A percentile compares a stretch with the other conserved stretches of the same genome.
These are phyloP conservation scores for Babesia ovata DNA, from an alignment of 169 alveolate genomes.

Conservation along the genomic window DNA sequence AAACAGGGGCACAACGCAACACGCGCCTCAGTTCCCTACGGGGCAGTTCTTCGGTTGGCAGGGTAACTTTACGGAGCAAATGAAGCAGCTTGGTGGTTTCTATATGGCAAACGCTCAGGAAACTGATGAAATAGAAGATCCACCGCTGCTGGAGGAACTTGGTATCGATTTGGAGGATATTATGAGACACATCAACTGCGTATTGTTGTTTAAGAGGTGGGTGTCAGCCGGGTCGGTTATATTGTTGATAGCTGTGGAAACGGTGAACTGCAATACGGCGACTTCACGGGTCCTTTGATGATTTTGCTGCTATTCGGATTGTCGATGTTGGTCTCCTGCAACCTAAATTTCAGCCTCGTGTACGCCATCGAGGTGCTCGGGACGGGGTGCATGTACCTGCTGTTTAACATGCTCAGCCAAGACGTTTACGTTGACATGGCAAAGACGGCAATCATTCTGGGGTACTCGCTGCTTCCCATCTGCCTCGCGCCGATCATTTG, in stretches of 20 bases:
- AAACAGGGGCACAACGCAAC: neutral
- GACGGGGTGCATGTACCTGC: conserved; percentile 34
- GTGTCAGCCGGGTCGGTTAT: neutral
- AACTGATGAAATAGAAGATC: conserved; percentile 46
- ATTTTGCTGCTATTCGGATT: conserved; percentile 38
- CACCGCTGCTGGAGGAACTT: conserved; percentile 65
- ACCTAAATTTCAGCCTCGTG: conserved; percentile 47
- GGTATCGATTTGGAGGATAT: conserved; percentile 63
- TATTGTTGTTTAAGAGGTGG: conserved; percentile 49
- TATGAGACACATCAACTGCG: conserved; percentile 36
- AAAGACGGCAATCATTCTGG: conserved; percentile 42
- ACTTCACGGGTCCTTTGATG: conserved; percentile 59
- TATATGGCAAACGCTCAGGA: conserved; percentile 19
- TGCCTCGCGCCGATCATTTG: conserved; percentile 58
- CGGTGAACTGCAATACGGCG: conserved; percentile 41
- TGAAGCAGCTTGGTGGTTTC: conserved; percentile 46
- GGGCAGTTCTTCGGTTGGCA: neutral
- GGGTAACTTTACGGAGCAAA: conserved; percentile 42
- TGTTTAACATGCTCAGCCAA: conserved; percentile 47
- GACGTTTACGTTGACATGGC: conserved; percentile 46
- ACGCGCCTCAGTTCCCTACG: neutral
- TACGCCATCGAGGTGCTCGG: conserved; percentile 56
- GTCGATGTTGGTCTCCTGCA: conserved; percentile 53
- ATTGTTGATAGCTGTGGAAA: neutral
- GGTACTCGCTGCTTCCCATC: conserved; percentile 63